Evolutionary conservation across 257 asterid genomes (phyloP), one percentile per base, ranked within the genome.

Genomic region (Przewalskia tangutica): DNA sequence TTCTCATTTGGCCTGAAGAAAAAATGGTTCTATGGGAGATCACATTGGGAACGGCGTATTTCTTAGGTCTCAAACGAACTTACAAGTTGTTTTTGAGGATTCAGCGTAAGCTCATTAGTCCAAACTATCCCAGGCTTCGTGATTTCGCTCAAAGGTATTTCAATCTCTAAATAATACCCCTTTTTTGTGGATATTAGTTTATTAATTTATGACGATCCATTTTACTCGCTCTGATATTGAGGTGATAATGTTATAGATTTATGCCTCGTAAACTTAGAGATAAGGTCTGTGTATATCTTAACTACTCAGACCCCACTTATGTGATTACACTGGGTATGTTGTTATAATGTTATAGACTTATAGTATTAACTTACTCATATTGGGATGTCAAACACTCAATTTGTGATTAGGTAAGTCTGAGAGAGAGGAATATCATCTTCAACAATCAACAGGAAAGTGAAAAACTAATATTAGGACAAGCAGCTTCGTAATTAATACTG

Each of bases 11-110:
- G 68, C 6, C 42, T 38, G 4, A 38, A 38, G 5, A 16, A 23
- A 84, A 68, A 82, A 94, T 94, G 98, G 98, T 94, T 87, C 84
- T 94, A 36, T 94, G 98, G 98, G 98, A 94, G 89, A 87, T 94
- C 85, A 90, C 98, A 83, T 85, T 94, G 85, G 97, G 85, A 7
- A 91, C 98, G 46, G 98, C 98, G 71, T 94, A 94, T 86, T 94
- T 94, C 85, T 81, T 94, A 87, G 98, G 98, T 81, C 88, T 94
- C 60, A 90, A 83, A 83, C 89, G 97, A 85, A 94, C 97, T 16
- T 94, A 92, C 87, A 88, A 66, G 53, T 92, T 93, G 82, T 94
- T 92, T 71, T 89, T 94, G 81, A 92, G 64, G 89, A 88, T 91
- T 88, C 97, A 94, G 87, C 90, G 98, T 79, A 89, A 84, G 91